Evolutionary conservation across 208 protist species (phyloP), one percentile per base, ranked within the genome.

Genomic region (Trypanosoma vivax): DNA sequence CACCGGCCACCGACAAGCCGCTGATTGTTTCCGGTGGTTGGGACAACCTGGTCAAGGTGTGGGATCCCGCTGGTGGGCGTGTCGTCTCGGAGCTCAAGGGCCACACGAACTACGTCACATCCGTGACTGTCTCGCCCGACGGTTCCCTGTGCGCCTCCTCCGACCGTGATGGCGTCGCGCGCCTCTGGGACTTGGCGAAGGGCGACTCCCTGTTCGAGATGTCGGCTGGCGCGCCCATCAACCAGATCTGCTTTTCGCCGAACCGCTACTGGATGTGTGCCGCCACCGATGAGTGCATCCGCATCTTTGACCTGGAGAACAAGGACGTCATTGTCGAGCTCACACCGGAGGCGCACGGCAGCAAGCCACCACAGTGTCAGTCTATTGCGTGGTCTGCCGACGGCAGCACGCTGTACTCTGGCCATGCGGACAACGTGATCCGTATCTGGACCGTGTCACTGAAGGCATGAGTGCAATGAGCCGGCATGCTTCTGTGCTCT

Each of bases 261-360:
- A 99, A 95, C 91, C 88, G 97, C 62, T 99, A 99, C 83, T 99
- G 97, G 97, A 94, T 99, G 60, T 98, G 95, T 78, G 97, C 97
- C 41, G 98, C 97, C 34, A 97, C 97, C 45, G 83, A 91, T 25
- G 70, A 76, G 61, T 56, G 53, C 51, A 94, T 98, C 65, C 73
- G 84, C 47, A 95, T 99, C 73, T 99, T 95, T 88, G 96, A 99
- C 71, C 86, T 99, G 64, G 92, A 99, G 80, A 82, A 72, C 68
- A 99, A 99, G 90, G 65, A 57, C 14, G 65, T 97, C 50, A 83
- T 99, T 37, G 80, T 87, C 49, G 94, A 98, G 58, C 90, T 99
- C 51, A 66, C 71, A 35, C 83, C 85, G 40, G 85, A 94, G 50
- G 39, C 57, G 37, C 46, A 50, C 45, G 34, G 56, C 42, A 77